Percentiles rank a stretch among this genome's conserved stretches.
phyloP scores from a whole-genome alignment of 108 stramenopile species.

The Conticribra weissflogii region DNA sequence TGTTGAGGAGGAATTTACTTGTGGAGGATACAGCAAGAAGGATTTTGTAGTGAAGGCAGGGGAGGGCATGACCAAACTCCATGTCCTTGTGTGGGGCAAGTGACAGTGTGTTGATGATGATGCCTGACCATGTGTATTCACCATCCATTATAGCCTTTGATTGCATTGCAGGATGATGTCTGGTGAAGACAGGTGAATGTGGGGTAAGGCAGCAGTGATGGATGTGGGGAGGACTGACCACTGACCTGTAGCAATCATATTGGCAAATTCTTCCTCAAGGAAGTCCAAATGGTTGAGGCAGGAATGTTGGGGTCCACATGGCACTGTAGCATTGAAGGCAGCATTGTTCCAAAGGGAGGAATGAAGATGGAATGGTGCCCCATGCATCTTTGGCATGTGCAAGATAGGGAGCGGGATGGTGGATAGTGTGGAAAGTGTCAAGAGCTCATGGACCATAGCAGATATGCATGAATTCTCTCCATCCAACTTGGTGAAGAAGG shows the following conservation, averaged over 20 bases:
- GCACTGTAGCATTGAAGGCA: conserved; percentile 7
- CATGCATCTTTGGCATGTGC: not conserved
- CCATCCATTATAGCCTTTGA: conserved; percentile 20
- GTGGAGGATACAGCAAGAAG: conserved; percentile 1
- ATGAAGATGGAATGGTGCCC: not conserved
- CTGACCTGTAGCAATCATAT: conserved; percentile 10
- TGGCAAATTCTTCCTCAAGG: conserved; percentile 12
- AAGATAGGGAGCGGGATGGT: not conserved
- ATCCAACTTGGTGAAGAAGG: no score
- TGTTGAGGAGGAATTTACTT: conserved; percentile 22
- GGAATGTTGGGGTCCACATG: conserved; percentile 29
- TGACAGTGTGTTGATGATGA: conserved; percentile 38
- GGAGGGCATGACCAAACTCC: conserved; percentile 47
- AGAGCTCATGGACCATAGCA: no score
- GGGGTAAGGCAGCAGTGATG: not conserved
- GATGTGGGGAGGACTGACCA: conserved; percentile 29
- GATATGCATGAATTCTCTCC: no score
- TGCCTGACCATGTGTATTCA: conserved; percentile 25
- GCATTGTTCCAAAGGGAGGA: conserved; percentile 17
- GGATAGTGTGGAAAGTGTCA: not conserved
- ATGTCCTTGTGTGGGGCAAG: conserved; percentile 34
- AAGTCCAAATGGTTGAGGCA: conserved; percentile 18
- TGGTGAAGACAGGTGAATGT: conserved; percentile 30
- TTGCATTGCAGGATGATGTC: conserved; percentile 43
- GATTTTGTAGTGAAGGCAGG: conserved; percentile 25